Evolutionary conservation across 1,139 yeast genomes (phyloP), one percentile per base, ranked within the genome.

Genomic region (Blastobotrys apis): DNA sequence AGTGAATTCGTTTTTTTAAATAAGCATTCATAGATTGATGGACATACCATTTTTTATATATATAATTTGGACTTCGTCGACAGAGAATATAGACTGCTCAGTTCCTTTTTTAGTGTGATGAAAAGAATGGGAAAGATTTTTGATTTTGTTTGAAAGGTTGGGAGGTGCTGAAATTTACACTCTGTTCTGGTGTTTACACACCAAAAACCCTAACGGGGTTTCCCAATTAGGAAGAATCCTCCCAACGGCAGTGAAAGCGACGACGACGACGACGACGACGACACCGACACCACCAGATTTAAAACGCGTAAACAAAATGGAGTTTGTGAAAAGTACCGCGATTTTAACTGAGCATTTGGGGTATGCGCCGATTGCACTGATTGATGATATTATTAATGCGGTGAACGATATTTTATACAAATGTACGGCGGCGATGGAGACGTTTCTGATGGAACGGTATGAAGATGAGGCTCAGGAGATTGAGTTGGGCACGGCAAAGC

Each of bases 321-420:
- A 48, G 16, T 52, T 51, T 25, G 49, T 49, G 25, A 47, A 51
- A 33, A 51, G 54, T 21, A 75, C 81, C 17, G 75, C 81, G 36
- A 64, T 84, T 29, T 69, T 90, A 45, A 85, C 95, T 0, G 97
- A 88, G 62, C 96, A 87, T 60, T 68, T 90, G 38, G 95, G 87
- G 26, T 86, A 78, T 58, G 86, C 94, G 6, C 95, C 97, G 0
- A 74, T 88, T n/a, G 79, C 92, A 1, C 68, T 88, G 21, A 76
- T 90, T 5, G 97, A 90, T 59, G 96, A 88, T 58, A 82, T 90
- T 16, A 86, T 90, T 57, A 88, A 88, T 63, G 86, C 90, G 1
- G 94, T 86, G 21, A 88, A 90, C 57, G 88, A 81, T 47, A 78
- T 87, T 30, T 75, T 88, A 77, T 85, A 85, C 65, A 81, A 83